phyloP scores from a whole-genome alignment of 768 basidiomycete genomes.

The Amanita fuliginea region DNA sequence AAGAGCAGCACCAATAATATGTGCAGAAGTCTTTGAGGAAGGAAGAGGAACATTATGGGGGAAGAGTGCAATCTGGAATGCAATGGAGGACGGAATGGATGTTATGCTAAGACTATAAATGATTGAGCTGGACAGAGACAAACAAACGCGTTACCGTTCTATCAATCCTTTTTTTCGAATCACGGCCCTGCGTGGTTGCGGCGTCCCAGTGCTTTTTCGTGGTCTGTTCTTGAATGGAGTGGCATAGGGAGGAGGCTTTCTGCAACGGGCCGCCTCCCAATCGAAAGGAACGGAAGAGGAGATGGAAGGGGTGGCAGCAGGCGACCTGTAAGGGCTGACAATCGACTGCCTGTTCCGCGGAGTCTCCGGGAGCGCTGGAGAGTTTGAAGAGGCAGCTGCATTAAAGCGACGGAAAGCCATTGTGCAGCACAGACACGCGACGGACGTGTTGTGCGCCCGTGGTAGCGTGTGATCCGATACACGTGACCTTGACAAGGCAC shows the following conservation, averaged over 20 bases:
- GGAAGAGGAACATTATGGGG: slow-evolving; percentile 76
- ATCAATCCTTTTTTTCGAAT: slow-evolving; percentile 53
- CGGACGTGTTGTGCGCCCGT: background rate
- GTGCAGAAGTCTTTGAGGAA: slow-evolving; percentile 51
- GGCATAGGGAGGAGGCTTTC: slow-evolving; percentile 61
- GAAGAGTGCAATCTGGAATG: slow-evolving; percentile 73
- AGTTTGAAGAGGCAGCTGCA: slow-evolving; percentile 17
- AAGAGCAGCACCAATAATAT: slow-evolving; percentile 49
- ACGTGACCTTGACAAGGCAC: slow-evolving; percentile 21
- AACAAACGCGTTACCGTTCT: slow-evolving; percentile 43
- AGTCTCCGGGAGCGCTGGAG: slow-evolving; percentile 22
- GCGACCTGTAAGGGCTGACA: slow-evolving; percentile 47
- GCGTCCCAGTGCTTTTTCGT: slow-evolving; percentile 28
- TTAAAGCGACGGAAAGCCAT: slow-evolving; percentile 53
- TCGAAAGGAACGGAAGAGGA: slow-evolving; percentile 75
- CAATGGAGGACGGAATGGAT: slow-evolving; percentile 59
- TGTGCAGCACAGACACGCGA: slow-evolving; percentile 9
- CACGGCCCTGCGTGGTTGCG: slow-evolving; percentile 38
- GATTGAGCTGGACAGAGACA: background rate
- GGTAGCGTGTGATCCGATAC: slow-evolving; percentile 15
- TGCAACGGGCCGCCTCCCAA: slow-evolving; percentile 74
- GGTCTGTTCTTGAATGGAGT: slow-evolving; percentile 42
- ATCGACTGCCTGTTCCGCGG: slow-evolving; percentile 34
- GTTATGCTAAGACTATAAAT: slow-evolving; percentile 32
- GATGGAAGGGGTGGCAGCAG: slow-evolving; percentile 56